These are phyloP conservation scores for Sungouiozyma ichnusensis DNA, from an alignment of 805 yeast species.

Conservation along the genomic window DNA sequence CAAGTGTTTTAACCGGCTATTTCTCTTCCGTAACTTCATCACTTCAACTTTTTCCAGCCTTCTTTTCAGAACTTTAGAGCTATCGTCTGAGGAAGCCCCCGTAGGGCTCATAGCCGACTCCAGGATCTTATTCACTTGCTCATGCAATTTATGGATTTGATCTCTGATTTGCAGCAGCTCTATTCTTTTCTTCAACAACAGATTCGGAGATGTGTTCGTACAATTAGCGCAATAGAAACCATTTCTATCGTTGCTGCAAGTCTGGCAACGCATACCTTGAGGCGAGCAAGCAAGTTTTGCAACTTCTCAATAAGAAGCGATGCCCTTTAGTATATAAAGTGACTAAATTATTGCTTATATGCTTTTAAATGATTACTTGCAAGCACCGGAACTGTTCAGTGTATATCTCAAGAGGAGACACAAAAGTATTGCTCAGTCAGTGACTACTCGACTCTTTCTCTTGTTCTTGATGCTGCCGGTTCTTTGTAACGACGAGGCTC, in stretches of 20 bases:
- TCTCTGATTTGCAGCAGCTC: conserved; percentile 1
- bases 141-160: neutral
- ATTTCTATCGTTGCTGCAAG: neutral
- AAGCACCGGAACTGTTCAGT: too few species aligned
- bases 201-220: conserved; percentile 16
- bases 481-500: neutral
- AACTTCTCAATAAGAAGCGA: neutral
- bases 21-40: conserved; percentile 6
- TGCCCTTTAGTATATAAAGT: too few species aligned
- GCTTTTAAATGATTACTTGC: neutral
- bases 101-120: neutral
- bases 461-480: neutral
- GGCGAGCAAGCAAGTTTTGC: neutral
- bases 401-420: too few species aligned
- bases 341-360: too few species aligned
- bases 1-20: conserved; percentile 10
- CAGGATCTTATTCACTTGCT: neutral
- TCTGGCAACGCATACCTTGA: neutral
- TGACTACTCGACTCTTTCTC: neutral
- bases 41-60: neutral
- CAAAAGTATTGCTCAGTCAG: neutral
- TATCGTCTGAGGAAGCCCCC: neutral
- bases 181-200: conserved; percentile 12
- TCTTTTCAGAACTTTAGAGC: neutral
- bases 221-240: conserved; percentile 18